Percentiles rank a stretch among this genome's conserved stretches.
phyloP scores from a whole-genome alignment of 495 filamentous ascomycete species.

The Annulohypoxylon nitens region DNA sequence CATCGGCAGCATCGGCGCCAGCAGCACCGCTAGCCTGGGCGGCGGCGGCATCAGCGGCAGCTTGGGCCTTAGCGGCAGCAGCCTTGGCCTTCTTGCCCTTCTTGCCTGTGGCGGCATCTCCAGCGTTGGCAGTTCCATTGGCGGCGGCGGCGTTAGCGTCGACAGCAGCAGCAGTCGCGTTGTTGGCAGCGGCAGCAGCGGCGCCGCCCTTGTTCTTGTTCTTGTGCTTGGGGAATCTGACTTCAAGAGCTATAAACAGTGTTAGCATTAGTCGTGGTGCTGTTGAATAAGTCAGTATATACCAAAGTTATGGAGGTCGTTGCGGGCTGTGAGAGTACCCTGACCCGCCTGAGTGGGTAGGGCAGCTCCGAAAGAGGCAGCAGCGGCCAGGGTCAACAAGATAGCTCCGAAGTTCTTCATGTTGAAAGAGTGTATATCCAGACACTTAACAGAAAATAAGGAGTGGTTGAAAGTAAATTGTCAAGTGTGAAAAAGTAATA shows the following conservation, averaged over 20 bases:
- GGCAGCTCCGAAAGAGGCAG: constrained; percentile 50
- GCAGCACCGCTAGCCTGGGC: constrained; percentile 2
- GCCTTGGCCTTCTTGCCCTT: constrained; percentile 19
- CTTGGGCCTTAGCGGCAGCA: constrained; percentile 10
- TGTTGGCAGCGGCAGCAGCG: constrained; percentile 31
- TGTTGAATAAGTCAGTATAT: neutral
- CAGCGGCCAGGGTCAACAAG: constrained; percentile 53
- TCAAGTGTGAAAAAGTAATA: constrained; percentile 31
- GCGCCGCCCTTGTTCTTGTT: constrained; percentile 16
- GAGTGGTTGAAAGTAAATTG: constrained; percentile 42
- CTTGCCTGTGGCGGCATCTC: constrained; percentile 6
- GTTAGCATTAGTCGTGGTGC: constrained; percentile 3
- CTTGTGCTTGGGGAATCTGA: constrained; percentile 40
- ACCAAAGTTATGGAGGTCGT: constrained; percentile 26
- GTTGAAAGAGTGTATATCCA: constrained; percentile 49
- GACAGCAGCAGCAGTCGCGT: constrained; percentile 40
- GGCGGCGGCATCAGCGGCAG: constrained; percentile 2
- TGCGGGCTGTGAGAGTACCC: constrained; percentile 22
- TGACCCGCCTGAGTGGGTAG: constrained; percentile 40
- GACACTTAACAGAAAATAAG: constrained; percentile 45
- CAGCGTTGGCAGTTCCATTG: constrained; percentile 35
- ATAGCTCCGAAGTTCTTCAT: constrained; percentile 59
- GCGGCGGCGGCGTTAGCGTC: constrained; percentile 27
- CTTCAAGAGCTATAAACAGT: constrained; percentile 28
- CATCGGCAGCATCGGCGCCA: neutral